Percentiles rank a stretch among this genome's conserved stretches.
Evolutionary conservation across 768 basidiomycete genomes (phyloP).

Genomic region (Tylopilus balloui): DNA sequence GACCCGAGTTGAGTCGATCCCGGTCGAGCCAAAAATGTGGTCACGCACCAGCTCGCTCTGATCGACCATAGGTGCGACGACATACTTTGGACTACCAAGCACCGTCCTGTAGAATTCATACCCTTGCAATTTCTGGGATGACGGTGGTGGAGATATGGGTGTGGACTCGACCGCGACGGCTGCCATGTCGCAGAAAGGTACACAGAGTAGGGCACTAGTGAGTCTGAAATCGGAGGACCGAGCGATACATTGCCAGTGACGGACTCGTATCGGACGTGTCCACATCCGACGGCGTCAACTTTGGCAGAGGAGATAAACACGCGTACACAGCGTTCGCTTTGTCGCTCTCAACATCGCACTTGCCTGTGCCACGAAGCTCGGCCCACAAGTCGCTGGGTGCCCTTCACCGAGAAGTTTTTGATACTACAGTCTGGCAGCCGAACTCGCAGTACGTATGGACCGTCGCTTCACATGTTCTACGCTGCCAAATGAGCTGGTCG

Average conservation of each 20-base stretch:
- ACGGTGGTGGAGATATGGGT: background rate
- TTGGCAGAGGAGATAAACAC: background rate
- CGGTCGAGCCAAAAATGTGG: background rate
- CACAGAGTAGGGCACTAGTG: background rate
- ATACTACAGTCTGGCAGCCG: too few relatives aligned
- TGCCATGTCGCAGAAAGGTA: conserved; percentile 7
- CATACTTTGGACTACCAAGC: conserved; percentile 79
- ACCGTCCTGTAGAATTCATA: conserved; percentile 81
- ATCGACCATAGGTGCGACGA: conserved; percentile 99
- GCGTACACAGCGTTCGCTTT: too few relatives aligned
- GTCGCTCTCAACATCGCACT: too few relatives aligned
- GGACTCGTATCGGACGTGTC: background rate
- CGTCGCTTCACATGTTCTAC: too few relatives aligned
- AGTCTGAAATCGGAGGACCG: background rate
- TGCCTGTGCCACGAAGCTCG: too few relatives aligned
- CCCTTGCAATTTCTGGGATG: conserved; percentile 50
- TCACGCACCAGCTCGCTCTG: conserved; percentile 86
- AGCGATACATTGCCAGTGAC: conserved; percentile 9
- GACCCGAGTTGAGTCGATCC: background rate
- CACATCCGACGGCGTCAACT: background rate
- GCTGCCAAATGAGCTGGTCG: too few relatives aligned
- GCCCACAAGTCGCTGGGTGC: too few relatives aligned
- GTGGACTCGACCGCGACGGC: background rate
- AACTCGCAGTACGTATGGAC: too few relatives aligned
- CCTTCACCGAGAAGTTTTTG: too few relatives aligned